phyloP scores from a whole-genome alignment of 306 rosid species.

The Cucumis cinereus region DNA sequence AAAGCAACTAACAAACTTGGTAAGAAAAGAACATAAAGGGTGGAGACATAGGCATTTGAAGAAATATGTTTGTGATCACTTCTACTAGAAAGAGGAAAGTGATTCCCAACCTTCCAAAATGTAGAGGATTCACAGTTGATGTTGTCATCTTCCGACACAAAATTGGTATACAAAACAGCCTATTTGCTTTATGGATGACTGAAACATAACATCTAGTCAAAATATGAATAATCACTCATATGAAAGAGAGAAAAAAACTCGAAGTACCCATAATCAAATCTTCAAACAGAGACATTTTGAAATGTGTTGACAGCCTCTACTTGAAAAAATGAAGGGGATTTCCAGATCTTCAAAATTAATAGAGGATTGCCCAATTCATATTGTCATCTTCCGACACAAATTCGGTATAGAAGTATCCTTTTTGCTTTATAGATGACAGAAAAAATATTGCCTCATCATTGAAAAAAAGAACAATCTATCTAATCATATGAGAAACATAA shows the following conservation, averaged over 20 bases:
- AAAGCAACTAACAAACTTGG: background rate
- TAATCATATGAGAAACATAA: background rate
- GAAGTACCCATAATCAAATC: background rate
- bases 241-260: background rate
- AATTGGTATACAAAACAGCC: background rate
- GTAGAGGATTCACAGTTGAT: background rate
- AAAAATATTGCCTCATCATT: background rate
- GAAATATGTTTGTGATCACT: background rate
- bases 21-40: background rate
- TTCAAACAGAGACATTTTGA: background rate
- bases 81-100: background rate
- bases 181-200: slow-evolving; percentile 2
- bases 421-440: slow-evolving; percentile 2
- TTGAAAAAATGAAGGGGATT: background rate
- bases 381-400: slow-evolving; percentile 26
- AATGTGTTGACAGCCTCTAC: background rate
- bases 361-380: background rate
- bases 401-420: background rate
- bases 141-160: slow-evolving; percentile 25
- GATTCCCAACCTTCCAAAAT: background rate
- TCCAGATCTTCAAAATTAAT: background rate
- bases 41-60: background rate
- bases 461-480: background rate
- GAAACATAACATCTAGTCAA: background rate
- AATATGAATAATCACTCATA: background rate